Percentiles rank a stretch among this genome's conserved stretches.
phyloP scores from a whole-genome alignment of 1,139 yeast species.

The Yamadazyma atlantica region DNA sequence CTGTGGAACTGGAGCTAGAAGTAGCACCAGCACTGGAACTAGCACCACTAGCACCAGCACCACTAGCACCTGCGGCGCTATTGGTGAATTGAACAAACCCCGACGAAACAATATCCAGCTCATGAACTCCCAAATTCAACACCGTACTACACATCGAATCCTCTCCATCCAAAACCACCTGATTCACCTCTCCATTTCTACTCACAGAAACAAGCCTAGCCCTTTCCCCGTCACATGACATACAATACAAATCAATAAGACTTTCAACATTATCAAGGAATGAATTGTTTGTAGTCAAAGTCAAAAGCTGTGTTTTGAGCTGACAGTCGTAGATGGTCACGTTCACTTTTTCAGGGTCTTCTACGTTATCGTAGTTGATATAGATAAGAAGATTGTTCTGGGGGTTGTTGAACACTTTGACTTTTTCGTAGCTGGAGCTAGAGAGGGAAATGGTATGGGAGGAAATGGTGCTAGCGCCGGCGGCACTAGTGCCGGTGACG shows the following conservation, averaged over 20 bases:
- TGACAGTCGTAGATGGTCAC: slow-evolving; percentile 8
- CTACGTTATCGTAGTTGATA: slow-evolving; percentile 6
- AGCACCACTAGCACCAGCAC: too few relatives aligned
- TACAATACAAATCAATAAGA: slow-evolving; percentile 12
- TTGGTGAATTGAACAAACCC: slow-evolving; percentile 18
- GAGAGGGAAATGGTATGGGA: not conserved
- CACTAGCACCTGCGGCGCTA: slow-evolving; percentile 9
- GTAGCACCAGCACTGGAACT: too few relatives aligned
- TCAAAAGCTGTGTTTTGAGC: slow-evolving; percentile 1
- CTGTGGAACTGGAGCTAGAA: too few relatives aligned
- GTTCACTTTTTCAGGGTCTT: slow-evolving; percentile 2
- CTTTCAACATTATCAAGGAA: slow-evolving; percentile 7
- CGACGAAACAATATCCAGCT: slow-evolving; percentile 9
- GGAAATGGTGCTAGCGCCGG: too few relatives aligned
- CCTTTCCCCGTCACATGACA: slow-evolving; percentile 7
- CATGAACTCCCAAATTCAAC: slow-evolving; percentile 8
- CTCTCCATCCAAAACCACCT: slow-evolving; percentile 13
- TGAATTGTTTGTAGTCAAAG: slow-evolving; percentile 2
- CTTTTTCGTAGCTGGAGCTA: slow-evolving; percentile 1
- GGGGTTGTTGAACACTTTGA: slow-evolving; percentile 11
- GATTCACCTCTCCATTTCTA: slow-evolving; percentile 11
- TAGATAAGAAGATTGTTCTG: slow-evolving; percentile 7
- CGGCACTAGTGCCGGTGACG: too few relatives aligned
- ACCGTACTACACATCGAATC: slow-evolving; percentile 12
- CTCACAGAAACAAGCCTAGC: slow-evolving; percentile 13